Evolutionary conservation across 768 basidiomycete species (phyloP).

Genomic region (Termitomyces sp.): DNA sequence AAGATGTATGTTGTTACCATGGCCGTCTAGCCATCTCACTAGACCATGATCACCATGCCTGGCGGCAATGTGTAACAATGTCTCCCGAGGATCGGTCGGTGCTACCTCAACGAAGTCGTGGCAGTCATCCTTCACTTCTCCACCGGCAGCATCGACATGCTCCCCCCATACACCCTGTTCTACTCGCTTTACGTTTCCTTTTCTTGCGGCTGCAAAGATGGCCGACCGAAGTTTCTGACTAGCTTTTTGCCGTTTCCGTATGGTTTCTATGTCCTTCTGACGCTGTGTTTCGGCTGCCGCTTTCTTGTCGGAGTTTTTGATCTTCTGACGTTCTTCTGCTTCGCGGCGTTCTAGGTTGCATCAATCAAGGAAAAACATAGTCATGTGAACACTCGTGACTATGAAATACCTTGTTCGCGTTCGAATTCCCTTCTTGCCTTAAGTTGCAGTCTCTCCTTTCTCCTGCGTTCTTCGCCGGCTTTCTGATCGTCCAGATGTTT

Average conservation of each 20-base stretch:
- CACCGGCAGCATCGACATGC: slow-evolving; percentile 66
- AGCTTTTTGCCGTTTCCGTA: slow-evolving; percentile 42
- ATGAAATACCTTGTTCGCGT: slow-evolving; percentile 40
- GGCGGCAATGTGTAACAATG: slow-evolving; percentile 67
- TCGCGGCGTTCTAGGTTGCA: slow-evolving; percentile 42
- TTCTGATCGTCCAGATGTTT: slow-evolving; percentile 50
- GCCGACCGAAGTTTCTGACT: slow-evolving; percentile 56
- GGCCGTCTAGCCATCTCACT: slow-evolving; percentile 67
- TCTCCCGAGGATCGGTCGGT: slow-evolving; percentile 59
- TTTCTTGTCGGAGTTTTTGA: slow-evolving; percentile 53
- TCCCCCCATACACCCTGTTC: slow-evolving; percentile 70
- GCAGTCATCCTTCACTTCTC: slow-evolving; percentile 59
- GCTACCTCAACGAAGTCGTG: slow-evolving; percentile 43
- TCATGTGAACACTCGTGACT: not conserved
- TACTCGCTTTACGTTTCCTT: slow-evolving; percentile 48
- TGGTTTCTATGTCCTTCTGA: slow-evolving; percentile 47
- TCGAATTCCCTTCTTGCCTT: slow-evolving; percentile 42
- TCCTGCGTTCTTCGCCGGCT: slow-evolving; percentile 50
- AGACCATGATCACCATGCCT: slow-evolving; percentile 52
- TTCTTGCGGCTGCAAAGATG: slow-evolving; percentile 64
- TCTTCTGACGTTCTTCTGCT: slow-evolving; percentile 57
- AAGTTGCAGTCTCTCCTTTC: slow-evolving; percentile 44
- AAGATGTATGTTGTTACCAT: slow-evolving; percentile 45
- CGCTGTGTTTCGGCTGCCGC: slow-evolving; percentile 48
- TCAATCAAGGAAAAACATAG: not conserved